phyloP scores from a whole-genome alignment of 2,329 filamentous ascomycete species.

The Fusarium coicis region DNA sequence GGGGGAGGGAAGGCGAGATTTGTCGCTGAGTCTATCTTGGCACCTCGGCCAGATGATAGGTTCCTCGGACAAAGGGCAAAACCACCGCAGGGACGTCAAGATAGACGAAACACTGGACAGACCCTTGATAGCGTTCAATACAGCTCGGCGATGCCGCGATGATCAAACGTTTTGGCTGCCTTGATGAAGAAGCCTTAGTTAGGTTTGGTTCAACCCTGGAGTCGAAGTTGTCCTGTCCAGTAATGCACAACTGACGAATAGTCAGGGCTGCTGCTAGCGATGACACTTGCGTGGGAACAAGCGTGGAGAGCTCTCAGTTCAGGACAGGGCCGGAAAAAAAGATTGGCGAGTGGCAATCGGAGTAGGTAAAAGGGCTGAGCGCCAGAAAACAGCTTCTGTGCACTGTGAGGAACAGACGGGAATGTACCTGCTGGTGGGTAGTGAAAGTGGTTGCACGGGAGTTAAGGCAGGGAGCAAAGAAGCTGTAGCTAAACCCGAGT shows the following conservation, averaged over 20 bases:
- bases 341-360: slow-evolving; percentile 35
- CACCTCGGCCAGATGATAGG: slow-evolving; percentile 19
- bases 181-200: slow-evolving; percentile 21
- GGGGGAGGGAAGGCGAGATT: slow-evolving; percentile 32
- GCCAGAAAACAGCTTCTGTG: slow-evolving; percentile 16
- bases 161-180: slow-evolving; percentile 5
- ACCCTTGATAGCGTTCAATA: background rate
- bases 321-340: slow-evolving; percentile 17
- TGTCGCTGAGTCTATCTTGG: slow-evolving; percentile 23
- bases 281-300: slow-evolving; percentile 28
- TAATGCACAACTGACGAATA: slow-evolving; percentile 13
- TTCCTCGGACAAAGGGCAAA: slow-evolving; percentile 25
- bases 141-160: slow-evolving; percentile 30
- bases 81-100: slow-evolving; percentile 6
- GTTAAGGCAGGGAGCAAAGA: slow-evolving; percentile 5
- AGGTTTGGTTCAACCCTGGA: slow-evolving; percentile 15
- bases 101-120: slow-evolving; percentile 23
- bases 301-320: slow-evolving; percentile 31
- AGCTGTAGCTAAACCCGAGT: slow-evolving; percentile 14
- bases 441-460: slow-evolving; percentile 11
- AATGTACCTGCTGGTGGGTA: slow-evolving; percentile 11
- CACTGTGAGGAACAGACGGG: slow-evolving; percentile 26
- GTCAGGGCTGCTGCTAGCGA: slow-evolving; percentile 11
- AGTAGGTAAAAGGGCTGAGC: slow-evolving; percentile 27
- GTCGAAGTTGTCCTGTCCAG: slow-evolving; percentile 12